Percentiles rank a stretch among this genome's conserved stretches.
Evolutionary conservation across 306 rosid genomes (phyloP).

Genomic region (Purshia tridentata): DNA sequence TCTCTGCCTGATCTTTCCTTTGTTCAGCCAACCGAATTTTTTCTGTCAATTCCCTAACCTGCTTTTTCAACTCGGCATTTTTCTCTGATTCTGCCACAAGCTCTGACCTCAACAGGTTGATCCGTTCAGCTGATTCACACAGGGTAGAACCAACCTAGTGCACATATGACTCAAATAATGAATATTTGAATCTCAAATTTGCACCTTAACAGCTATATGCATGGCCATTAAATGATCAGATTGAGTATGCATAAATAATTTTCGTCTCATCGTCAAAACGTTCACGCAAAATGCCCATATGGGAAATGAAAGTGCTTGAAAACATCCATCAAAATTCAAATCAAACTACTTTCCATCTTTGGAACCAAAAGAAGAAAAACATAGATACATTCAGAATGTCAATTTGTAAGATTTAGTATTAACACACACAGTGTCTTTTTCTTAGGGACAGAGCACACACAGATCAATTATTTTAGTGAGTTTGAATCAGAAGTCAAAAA

Average conservation of each 20-base stretch:
- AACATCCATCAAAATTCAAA: not conserved
- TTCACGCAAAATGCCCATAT: not conserved
- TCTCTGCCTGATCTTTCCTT: constrained; percentile 76
- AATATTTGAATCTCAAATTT: constrained; percentile 10
- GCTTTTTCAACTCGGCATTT: constrained; percentile 56
- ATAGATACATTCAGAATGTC: too few relatives aligned
- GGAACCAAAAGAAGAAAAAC: not conserved
- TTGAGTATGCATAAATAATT: not conserved
- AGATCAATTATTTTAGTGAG: not conserved
- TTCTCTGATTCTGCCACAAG: constrained; percentile 49
- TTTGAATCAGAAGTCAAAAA: constrained; percentile 7
- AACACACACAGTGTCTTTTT: not conserved
- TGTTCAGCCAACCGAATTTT: constrained; percentile 70
- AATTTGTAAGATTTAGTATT: too few relatives aligned
- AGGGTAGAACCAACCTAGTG: constrained; percentile 50
- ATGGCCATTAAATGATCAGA: not conserved
- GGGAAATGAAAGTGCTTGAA: not conserved
- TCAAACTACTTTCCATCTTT: not conserved
- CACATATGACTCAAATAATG: constrained; percentile 11
- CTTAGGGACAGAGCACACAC: not conserved
- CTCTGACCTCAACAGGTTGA: constrained; percentile 66
- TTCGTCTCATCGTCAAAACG: not conserved
- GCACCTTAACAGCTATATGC: not conserved
- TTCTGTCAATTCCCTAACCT: constrained; percentile 61
- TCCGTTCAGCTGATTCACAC: constrained; percentile 70